phyloP scores from a whole-genome alignment of 1,139 yeast species.

The Candida sp. region DNA sequence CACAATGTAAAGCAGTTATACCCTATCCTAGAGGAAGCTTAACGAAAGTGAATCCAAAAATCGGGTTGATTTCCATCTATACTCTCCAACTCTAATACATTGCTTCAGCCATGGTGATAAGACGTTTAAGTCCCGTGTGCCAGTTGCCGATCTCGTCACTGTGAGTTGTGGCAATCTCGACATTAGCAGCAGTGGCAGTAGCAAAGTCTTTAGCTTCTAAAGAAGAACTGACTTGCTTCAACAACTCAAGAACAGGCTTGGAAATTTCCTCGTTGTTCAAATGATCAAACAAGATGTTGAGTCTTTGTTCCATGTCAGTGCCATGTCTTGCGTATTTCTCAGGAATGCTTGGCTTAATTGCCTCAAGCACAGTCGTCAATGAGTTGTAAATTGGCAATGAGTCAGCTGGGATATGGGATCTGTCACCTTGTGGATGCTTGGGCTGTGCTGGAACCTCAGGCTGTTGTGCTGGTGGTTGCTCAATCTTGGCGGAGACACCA shows the following conservation, averaged over 20 bases:
- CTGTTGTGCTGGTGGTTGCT: constrained; percentile 20
- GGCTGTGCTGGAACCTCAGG: constrained; percentile 22
- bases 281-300: constrained; percentile 77
- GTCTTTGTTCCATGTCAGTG: constrained; percentile 81
- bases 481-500: constrained; percentile 13
- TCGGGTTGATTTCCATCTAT: no score
- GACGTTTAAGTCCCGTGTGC: constrained; percentile 91
- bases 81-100: constrained; percentile 21
- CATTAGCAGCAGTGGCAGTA: constrained; percentile 60
- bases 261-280: constrained; percentile 76
- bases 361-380: constrained; percentile 57
- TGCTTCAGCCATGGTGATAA: constrained; percentile 77
- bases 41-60: no score
- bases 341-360: constrained; percentile 78
- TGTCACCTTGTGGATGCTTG: constrained; percentile 70
- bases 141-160: constrained; percentile 87
- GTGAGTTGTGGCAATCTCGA: constrained; percentile 66
- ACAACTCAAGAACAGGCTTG: constrained; percentile 55
- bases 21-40: background rate
- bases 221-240: constrained; percentile 55
- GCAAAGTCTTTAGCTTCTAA: constrained; percentile 59
- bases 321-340: constrained; percentile 76
- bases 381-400: constrained; percentile 62
- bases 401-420: constrained; percentile 67
- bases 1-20: no score